A percentile compares a stretch with the other conserved stretches of the same genome.
These are phyloP conservation scores for Agaricus sinodeliciosus DNA, from an alignment of 768 basidiomycete genomes.

Conservation along the genomic window DNA sequence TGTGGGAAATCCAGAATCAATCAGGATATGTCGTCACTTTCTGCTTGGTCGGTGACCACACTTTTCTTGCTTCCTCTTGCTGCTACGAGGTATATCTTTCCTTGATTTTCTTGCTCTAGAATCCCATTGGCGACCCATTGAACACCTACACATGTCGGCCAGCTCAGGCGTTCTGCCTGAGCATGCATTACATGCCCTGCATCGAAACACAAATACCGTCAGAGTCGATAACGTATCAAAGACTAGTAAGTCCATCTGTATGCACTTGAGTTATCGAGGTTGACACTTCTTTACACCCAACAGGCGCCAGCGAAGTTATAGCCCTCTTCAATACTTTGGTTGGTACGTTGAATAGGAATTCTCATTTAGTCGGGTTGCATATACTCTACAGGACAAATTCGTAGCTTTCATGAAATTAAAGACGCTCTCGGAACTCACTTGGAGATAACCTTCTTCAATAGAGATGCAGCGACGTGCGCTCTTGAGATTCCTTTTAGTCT, in stretches of 20 bases:
- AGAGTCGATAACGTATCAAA: conserved; percentile 42
- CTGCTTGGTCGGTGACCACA: conserved; percentile 4
- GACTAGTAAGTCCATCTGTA: conserved; percentile 23
- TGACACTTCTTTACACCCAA: conserved; percentile 1
- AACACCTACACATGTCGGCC: conserved; percentile 17
- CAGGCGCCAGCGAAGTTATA: conserved; percentile 37
- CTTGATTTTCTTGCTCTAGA: conserved; percentile 6
- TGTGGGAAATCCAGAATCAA: too few species aligned
- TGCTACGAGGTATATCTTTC: conserved; percentile 8
- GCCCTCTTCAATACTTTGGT: conserved; percentile 52
- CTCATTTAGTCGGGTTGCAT: background rate
- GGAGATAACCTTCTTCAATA: conserved; percentile 47
- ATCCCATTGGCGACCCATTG: conserved; percentile 3
- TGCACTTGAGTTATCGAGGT: background rate
- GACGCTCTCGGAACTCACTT: conserved; percentile 33
- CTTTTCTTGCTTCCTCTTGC: conserved; percentile 16
- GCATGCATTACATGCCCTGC: background rate
- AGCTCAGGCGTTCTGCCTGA: conserved; percentile 22
- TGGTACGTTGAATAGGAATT: conserved; percentile 29
- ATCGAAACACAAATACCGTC: conserved; percentile 30
- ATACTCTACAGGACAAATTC: conserved; percentile 40
- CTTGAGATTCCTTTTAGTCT: background rate
- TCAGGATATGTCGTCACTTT: conserved; percentile 1
- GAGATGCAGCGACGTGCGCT: conserved; percentile 48
- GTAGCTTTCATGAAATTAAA: conserved; percentile 34